Conservation (phyloP, 139 green algal genomes). For the Chlamydomonas incerta region DNA sequence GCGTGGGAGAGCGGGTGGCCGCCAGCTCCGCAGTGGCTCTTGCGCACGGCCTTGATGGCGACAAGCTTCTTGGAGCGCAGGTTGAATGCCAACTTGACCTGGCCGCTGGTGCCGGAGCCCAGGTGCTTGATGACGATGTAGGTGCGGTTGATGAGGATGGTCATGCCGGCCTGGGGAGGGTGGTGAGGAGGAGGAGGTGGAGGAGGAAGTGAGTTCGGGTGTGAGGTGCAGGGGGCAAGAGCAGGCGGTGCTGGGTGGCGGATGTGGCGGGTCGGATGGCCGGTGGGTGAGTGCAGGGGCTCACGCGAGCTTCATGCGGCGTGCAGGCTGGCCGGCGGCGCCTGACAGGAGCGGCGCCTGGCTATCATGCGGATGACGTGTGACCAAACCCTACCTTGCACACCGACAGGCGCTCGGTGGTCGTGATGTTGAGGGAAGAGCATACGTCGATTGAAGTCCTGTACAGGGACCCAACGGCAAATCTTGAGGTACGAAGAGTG, state of each 20-base stretch:
- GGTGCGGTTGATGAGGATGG: slow-evolving; percentile 66
- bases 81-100: slow-evolving; percentile 69
- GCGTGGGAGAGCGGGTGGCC: too few relatives aligned
- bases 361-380: too few relatives aligned
- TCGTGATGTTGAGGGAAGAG: slow-evolving; percentile 36
- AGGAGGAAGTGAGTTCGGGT: too few relatives aligned
- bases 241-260: too few relatives aligned
- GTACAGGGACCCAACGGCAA: too few relatives aligned
- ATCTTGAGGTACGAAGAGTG: too few relatives aligned
- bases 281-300: too few relatives aligned
- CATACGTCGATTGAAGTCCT: slow-evolving; percentile 58
- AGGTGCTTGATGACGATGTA: slow-evolving; percentile 77
- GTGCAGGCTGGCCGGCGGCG: too few relatives aligned
- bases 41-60: slow-evolving; percentile 66
- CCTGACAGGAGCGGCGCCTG: too few relatives aligned
- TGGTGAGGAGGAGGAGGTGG: neutral
- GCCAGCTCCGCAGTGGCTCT: neutral
- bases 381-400: slow-evolving; percentile 64
- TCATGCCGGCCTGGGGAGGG: slow-evolving; percentile 50
- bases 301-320: too few relatives aligned
- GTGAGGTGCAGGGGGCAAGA: neutral
- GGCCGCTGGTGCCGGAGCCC: slow-evolving; percentile 64
- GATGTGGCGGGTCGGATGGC: too few relatives aligned
- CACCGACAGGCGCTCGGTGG: slow-evolving; percentile 51
- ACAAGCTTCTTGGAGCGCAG: slow-evolving; percentile 62